Evolutionary conservation across 768 basidiomycete genomes (phyloP).

Genomic region (Paxillus involutus): DNA sequence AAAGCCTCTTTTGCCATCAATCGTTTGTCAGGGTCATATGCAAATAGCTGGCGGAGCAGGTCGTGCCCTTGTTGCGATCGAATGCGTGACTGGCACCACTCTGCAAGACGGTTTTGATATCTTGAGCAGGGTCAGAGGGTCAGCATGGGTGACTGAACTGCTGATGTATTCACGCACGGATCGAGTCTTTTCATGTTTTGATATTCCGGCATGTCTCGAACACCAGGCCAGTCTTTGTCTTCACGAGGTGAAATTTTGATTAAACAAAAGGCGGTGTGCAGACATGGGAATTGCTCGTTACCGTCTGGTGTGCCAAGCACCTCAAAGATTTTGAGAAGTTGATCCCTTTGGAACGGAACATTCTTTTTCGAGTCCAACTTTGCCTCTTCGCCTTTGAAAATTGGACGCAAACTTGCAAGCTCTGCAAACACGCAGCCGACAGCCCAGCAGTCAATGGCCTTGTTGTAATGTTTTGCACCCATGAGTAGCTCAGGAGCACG

Average conservation of each 20-base stretch:
- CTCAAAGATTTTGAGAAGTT: constrained; percentile 94
- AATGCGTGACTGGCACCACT: constrained; percentile 75
- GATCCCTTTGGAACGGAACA: constrained; percentile 95
- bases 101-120: constrained; percentile 58
- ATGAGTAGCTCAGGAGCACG: constrained; percentile 94
- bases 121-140: constrained; percentile 34
- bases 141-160: background rate
- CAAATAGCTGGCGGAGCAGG: constrained; percentile 82
- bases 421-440: constrained; percentile 98
- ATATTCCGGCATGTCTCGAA: constrained; percentile 87
- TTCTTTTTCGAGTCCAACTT: constrained; percentile 97
- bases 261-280: background rate
- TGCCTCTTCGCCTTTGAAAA: constrained; percentile 99
- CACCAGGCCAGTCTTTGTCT: constrained; percentile 89
- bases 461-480: constrained; percentile 97
- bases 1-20: constrained; percentile 83
- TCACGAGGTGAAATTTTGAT: constrained; percentile 5
- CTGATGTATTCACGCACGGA: constrained; percentile 42
- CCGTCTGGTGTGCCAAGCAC: constrained; percentile 88
- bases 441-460: constrained; percentile 96
- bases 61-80: constrained; percentile 69
- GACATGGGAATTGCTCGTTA: constrained; percentile 23
- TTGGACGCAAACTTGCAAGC: constrained; percentile 87
- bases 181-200: constrained; percentile 79
- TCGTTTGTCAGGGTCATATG: constrained; percentile 86